phyloP scores from a whole-genome alignment of 1,284 basidiomycete species.

The Austroboletus niveus region DNA sequence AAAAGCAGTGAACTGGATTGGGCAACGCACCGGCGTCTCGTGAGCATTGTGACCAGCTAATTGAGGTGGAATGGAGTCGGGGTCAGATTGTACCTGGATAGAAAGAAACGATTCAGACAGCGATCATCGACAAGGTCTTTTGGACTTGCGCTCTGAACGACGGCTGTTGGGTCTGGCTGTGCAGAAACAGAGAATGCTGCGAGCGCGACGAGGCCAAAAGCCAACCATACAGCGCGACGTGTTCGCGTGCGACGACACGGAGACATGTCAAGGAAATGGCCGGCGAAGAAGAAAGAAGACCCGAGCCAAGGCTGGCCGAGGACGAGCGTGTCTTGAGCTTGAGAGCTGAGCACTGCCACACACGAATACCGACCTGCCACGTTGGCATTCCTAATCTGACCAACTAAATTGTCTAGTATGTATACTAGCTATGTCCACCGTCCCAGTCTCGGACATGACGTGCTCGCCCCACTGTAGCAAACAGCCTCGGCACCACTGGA shows the following conservation, averaged over 20 bases:
- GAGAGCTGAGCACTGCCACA: neutral
- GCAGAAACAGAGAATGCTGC: conserved; percentile 40
- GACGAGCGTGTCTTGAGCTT: neutral
- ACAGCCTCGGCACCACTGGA: neutral
- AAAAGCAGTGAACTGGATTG: neutral
- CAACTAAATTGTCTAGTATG: too few relatives aligned
- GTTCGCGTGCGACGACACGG: conserved; percentile 18
- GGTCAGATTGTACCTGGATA: conserved; percentile 14
- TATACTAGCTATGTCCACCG: too few relatives aligned
- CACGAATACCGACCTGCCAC: neutral
- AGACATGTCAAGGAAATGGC: conserved; percentile 13
- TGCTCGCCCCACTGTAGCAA: neutral
- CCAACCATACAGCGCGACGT: conserved; percentile 62
- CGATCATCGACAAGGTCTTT: neutral
- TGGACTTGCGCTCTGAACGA: conserved; percentile 22
- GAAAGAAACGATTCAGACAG: neutral
- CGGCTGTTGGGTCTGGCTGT: conserved; percentile 28
- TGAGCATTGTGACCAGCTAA: conserved; percentile 4
- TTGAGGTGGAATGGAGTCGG: neutral
- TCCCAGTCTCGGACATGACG: too few relatives aligned
- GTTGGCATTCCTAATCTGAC: neutral
- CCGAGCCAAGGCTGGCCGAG: neutral
- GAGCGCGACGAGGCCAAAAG: conserved; percentile 53
- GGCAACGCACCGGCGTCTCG: conserved; percentile 19
- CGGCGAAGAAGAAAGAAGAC: neutral